Evolutionary conservation across 768 basidiomycete genomes (phyloP), one percentile per base, ranked within the genome.

Genomic region (Tulasnella sp.): DNA sequence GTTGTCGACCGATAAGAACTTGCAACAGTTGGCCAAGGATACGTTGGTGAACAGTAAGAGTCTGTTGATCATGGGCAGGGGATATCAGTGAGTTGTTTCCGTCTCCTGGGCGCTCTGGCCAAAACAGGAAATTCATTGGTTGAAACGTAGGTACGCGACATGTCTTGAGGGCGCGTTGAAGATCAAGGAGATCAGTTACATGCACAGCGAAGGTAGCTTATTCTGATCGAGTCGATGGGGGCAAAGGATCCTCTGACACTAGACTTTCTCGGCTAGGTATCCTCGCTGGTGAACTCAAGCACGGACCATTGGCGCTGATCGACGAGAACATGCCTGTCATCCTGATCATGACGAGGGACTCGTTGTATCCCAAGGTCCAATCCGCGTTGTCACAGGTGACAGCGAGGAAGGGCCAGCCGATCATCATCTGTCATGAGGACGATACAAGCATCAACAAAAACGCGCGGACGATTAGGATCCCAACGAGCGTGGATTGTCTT

Each of bases 261-360:
- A 23, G 5, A 7, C 49, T 48, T 54, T 47, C 26, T 70, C 82
- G 81, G 1, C 84, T 85, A 78, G 87, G 88, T 70, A 97, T 98
- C 71, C 83, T 99, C 59, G 96, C 96, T 23, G 96, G 96, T 66
- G 96, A 99, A 76, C 78, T 99, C 65, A 99, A 99, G 77, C 96
- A 99, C 70, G 96, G 96, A 47, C 96, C 96, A 58, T 83, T 99
- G 58, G 96, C 96, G 56, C 76, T 99, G 65, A 88, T 99, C 67
- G 96, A 99, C 70, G 96, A 98, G 75, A 93, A 95, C 75, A 91
- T 96, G 88, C 83, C 92, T 43, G 91, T 98, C 66, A 98, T 98
- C 76, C 91, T 99, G 74, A 83, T 99, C 75, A 99, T 99, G 96
- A 99, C 96, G 27, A 86, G 89, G 65, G 96, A 99, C 74, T 96